phyloP scores from a whole-genome alignment of 208 protist species.

The Trypanosoma mega region DNA sequence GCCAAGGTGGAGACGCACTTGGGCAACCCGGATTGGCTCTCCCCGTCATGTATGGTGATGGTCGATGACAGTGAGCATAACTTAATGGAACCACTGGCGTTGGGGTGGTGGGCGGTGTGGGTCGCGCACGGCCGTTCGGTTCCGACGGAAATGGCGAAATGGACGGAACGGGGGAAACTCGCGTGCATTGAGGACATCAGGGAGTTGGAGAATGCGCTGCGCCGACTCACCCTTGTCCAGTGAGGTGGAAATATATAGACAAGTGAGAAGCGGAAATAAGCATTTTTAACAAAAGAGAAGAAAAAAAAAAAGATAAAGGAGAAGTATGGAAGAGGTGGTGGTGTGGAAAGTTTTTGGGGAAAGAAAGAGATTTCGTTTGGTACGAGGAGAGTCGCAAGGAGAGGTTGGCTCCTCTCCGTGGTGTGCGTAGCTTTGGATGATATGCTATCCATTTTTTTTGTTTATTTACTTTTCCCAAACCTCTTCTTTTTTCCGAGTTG shows the following conservation, averaged over 20 bases:
- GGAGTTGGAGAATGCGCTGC: conserved; percentile 48
- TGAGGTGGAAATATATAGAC: no score
- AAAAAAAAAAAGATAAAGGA: background rate
- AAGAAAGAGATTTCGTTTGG: no score
- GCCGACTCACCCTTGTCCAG: conserved; percentile 32
- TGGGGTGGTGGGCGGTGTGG: conserved; percentile 77
- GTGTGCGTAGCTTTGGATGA: no score
- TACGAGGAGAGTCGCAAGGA: no score
- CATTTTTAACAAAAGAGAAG: no score
- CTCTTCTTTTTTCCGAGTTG: no score
- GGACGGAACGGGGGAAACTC: conserved; percentile 10
- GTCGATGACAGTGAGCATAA: conserved; percentile 79
- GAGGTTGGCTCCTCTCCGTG: no score
- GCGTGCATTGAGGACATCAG: conserved; percentile 38
- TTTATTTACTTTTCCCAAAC: no score
- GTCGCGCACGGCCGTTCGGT: conserved; percentile 35
- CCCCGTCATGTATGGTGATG: conserved; percentile 54
- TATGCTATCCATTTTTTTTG: no score
- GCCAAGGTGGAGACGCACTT: conserved; percentile 37
- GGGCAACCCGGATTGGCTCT: conserved; percentile 25
- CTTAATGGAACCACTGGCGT: conserved; percentile 53
- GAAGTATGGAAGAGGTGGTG: background rate
- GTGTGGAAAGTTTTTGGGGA: no score
- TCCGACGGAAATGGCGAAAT: conserved; percentile 28
- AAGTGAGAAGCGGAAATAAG: no score